phyloP scores from a whole-genome alignment of 139 green algal species.

The Chlorella sp. region DNA sequence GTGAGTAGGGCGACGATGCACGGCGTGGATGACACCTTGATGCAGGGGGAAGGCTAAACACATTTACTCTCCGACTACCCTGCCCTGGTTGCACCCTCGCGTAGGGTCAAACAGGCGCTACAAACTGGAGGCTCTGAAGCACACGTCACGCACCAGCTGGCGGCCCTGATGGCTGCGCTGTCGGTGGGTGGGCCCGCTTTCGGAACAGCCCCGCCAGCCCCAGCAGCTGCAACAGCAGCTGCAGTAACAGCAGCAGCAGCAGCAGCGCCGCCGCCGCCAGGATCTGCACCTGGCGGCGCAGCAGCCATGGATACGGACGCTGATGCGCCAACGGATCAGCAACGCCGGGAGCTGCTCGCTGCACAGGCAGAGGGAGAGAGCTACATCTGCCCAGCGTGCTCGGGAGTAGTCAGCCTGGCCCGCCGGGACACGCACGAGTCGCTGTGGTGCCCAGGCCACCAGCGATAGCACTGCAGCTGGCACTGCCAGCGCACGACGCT shows the following conservation, averaged over 20 bases:
- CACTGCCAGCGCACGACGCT: background rate
- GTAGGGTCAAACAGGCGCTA: background rate
- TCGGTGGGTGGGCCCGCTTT: background rate
- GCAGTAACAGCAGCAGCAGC: background rate
- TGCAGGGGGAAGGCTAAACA: background rate
- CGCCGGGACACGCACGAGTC: slow-evolving; percentile 12
- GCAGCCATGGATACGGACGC: slow-evolving; percentile 15
- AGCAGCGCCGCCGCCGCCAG: background rate
- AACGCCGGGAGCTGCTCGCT: background rate
- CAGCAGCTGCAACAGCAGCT: background rate
- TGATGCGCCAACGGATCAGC: background rate
- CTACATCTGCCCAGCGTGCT: slow-evolving; percentile 21
- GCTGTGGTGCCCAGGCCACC: slow-evolving; percentile 20
- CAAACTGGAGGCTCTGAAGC: background rate
- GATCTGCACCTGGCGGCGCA: background rate
- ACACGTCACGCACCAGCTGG: background rate
- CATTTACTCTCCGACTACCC: background rate
- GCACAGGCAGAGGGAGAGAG: slow-evolving; percentile 7
- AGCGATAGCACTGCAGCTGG: background rate
- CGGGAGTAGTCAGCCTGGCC: slow-evolving; percentile 12
- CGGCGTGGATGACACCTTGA: no score
- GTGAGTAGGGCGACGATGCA: no score
- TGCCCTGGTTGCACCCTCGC: background rate
- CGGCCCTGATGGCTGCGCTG: background rate
- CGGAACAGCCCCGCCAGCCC: background rate